Percentiles rank a stretch among this genome's conserved stretches.
Evolutionary conservation across 2,329 filamentous ascomycete species (phyloP).

Genomic region (Penicillium brevicompactum): DNA sequence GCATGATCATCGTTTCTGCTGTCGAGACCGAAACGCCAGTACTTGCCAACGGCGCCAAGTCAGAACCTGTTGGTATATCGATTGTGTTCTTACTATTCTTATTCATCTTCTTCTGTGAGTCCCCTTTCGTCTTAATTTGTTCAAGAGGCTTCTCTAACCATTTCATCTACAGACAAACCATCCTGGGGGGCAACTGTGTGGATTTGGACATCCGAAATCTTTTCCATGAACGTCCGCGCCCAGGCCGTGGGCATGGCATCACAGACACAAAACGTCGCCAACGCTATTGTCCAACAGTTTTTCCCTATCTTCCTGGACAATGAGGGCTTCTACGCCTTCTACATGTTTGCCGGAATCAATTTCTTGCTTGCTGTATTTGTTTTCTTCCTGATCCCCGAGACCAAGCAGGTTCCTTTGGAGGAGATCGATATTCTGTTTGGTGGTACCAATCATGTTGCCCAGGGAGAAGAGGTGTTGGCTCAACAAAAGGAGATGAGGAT

Average conservation of each 20-base stretch:
- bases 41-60: constrained; percentile 53
- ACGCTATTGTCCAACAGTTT: constrained; percentile 70
- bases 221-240: constrained; percentile 71
- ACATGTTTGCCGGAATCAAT: constrained; percentile 58
- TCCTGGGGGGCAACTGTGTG: constrained; percentile 71
- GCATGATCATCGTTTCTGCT: constrained; percentile 67
- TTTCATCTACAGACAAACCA: constrained; percentile 58
- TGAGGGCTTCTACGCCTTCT: constrained; percentile 58
- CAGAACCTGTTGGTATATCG: constrained; percentile 63
- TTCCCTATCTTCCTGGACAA: constrained; percentile 68
- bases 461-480: constrained; percentile 35
- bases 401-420: constrained; percentile 46
- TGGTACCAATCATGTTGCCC: constrained; percentile 38
- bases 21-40: constrained; percentile 62
- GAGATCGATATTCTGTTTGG: constrained; percentile 43
- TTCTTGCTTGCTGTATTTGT: constrained; percentile 54
- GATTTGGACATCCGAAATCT: constrained; percentile 72
- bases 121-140: neutral
- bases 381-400: constrained; percentile 56
- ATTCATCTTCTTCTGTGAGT: constrained; percentile 55
- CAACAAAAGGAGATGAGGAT: constrained; percentile 24
- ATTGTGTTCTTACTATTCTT: constrained; percentile 70
- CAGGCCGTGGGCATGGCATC: constrained; percentile 70
- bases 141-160: constrained; percentile 25
- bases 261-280: constrained; percentile 65